Evolutionary conservation across 2,329 filamentous ascomycete species (phyloP).

Genomic region (Lasiodiplodia citricola): DNA sequence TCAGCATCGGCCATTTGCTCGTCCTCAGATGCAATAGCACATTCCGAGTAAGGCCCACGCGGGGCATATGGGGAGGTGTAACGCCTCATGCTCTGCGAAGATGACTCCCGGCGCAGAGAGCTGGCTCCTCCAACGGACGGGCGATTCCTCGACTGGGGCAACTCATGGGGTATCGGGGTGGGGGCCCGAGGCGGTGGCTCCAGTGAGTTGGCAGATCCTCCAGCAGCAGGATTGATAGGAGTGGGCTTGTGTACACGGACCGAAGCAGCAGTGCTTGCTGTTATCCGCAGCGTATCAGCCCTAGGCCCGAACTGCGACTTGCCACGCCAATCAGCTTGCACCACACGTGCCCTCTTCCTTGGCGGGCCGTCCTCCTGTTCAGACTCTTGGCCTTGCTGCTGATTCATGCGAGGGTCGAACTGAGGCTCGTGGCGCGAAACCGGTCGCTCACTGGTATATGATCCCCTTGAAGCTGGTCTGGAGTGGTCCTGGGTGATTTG

Average conservation of each 20-base stretch:
- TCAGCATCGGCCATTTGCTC: constrained; percentile 57
- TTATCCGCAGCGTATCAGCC: constrained; percentile 83
- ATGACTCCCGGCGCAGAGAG: constrained; percentile 66
- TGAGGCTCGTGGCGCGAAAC: constrained; percentile 6
- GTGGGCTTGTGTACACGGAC: constrained; percentile 83
- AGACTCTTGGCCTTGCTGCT: constrained; percentile 32
- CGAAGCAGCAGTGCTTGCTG: constrained; percentile 87
- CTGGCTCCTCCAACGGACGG: constrained; percentile 45
- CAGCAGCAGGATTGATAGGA: constrained; percentile 55
- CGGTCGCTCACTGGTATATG: constrained; percentile 40
- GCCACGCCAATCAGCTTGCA: constrained; percentile 73
- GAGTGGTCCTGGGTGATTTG: constrained; percentile 39
- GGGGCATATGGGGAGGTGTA: constrained; percentile 42
- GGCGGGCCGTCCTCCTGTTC: constrained; percentile 59
- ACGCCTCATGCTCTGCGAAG: constrained; percentile 44
- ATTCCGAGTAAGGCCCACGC: constrained; percentile 46
- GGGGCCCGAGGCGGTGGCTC: constrained; percentile 78
- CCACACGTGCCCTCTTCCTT: constrained; percentile 82
- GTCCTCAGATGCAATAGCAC: constrained; percentile 51
- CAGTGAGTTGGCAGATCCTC: constrained; percentile 57
- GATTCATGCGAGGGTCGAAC: constrained; percentile 26
- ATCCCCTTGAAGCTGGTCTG: constrained; percentile 46
- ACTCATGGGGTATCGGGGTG: constrained; percentile 69
- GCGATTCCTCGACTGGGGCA: constrained; percentile 41
- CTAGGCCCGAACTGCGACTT: constrained; percentile 74